Base-by-base conservation (phyloP, 208 protist species). In the Leishmania amazonensis region DNA sequence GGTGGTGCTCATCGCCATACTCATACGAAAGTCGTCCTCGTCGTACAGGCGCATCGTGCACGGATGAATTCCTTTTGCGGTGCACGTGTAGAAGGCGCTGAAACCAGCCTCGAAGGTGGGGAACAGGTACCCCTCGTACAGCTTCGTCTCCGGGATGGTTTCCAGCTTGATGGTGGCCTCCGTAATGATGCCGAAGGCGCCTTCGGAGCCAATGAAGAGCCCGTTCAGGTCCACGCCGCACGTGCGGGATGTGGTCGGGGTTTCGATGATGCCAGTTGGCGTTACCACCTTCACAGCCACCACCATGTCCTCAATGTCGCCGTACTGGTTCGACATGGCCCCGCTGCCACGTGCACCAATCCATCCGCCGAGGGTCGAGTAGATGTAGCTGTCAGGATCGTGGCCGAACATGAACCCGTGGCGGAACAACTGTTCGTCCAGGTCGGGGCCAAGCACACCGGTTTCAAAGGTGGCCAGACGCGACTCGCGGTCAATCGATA, bases 261-360 rank as follows among this genome's bases (percentile, higher is more conserved):
- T 97, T 81, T 92, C 91, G 21, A 98, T 80, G 21, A 98, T 94
- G 40, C 98, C 98, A 3, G 90, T 96, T 15, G 98, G 96, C 24
- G 98, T 99, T 54, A 89, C 97, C 80, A 98, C 90, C 81, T 96
- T 98, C 73, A 99, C 83, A 19, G 92, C 72, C n/a, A 99, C 67
- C 17, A 99, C 85, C 92, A 99, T 98, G 42, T 98, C 87, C 82
- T 99, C 96, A 81, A 98, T 97, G 85, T 99, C 96, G 51, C 97
- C 97, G 89, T 99, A 99, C 79, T 95, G 90, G 84, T 98, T 99
- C n/a, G 96, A 98, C 91, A 99, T 98, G 78, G 97, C 97, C 68
- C 98, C 98, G 76, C 96, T 98, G 49, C 96, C 95, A 31, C 97
- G 91, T n/a, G 98, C 98, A 35, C 91, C 96, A 70, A 99, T 98